Evolutionary conservation across 345 rosid species (phyloP), one percentile per base, ranked within the genome.

Genomic region (Euphorbia pulcherrima): DNA sequence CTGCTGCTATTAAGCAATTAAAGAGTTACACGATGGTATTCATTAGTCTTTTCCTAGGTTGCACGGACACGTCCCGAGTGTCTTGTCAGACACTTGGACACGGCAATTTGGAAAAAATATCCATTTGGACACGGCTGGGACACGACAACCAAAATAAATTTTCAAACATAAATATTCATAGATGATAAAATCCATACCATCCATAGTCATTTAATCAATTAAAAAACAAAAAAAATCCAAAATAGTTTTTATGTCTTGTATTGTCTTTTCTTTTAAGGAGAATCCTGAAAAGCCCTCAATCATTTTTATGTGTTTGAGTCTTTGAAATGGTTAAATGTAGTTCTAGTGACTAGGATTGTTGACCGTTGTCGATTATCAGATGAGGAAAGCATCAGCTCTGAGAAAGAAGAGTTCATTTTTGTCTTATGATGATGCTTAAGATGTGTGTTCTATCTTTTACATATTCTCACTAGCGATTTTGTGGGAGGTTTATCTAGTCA

Each of bases 1-100:
- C 76, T 7, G 72, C 65, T 80, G 55, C 82, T 9, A 68, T 68
- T 10, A 83, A 80, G 83, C 91, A 80, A 53, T 69, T 85, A 11
- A 85, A 81, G 75, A 88, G 91, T 91, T 88, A 81, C 16, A 11
- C 47, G 28, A 50, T 20, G 20, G 8, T 8, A 7, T 50, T 50
- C 6, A 50, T 50, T 50, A 50, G 10, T 50, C n/a, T 50, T n/a
- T n/a, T n/a, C n/a, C n/a, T n/a, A n/a, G n/a, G n/a, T n/a, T n/a
- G n/a, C n/a, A n/a, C n/a, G n/a, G n/a, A n/a, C n/a, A n/a, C n/a
- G n/a, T n/a, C n/a, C n/a, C n/a, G n/a, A n/a, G n/a, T n/a, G n/a
- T n/a, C n/a, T n/a, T n/a, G n/a, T n/a, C n/a, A n/a, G n/a, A n/a
- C n/a, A n/a, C n/a, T n/a, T n/a, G n/a, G n/a, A n/a, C n/a, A n/a